phyloP scores from a whole-genome alignment of 2,329 filamentous ascomycete genomes.

The Sphaerulina vaccinii region DNA sequence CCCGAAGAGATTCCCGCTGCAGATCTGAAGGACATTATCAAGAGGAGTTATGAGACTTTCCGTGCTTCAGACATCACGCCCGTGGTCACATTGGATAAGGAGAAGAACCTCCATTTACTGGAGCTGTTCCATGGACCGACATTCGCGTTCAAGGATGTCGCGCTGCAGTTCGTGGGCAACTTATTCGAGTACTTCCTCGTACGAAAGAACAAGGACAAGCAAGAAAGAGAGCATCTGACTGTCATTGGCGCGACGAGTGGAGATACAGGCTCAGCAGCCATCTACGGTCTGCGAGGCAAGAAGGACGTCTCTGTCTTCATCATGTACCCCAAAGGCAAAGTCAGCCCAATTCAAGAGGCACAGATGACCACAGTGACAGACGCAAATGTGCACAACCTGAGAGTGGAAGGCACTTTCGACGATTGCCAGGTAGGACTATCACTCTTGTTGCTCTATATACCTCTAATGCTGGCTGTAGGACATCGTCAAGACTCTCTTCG shows the following conservation, averaged over 20 bases:
- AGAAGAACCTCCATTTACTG: constrained; percentile 74
- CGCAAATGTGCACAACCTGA: constrained; percentile 86
- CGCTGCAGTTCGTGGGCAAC: constrained; percentile 93
- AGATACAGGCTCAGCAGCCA: constrained; percentile 89
- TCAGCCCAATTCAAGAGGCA: constrained; percentile 88
- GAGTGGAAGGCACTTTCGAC: constrained; percentile 88
- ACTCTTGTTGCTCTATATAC: neutral
- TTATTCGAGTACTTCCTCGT: constrained; percentile 86
- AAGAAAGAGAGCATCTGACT: constrained; percentile 70
- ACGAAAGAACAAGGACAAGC: constrained; percentile 68
- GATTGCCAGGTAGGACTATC: constrained; percentile 72
- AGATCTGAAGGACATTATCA: constrained; percentile 80
- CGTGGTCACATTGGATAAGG: constrained; percentile 69
- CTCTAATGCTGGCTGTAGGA: constrained; percentile 52
- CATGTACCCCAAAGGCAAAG: constrained; percentile 84
- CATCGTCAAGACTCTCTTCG: constrained; percentile 90
- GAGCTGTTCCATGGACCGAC: constrained; percentile 97
- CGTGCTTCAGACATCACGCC: constrained; percentile 76
- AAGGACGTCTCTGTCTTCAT: constrained; percentile 97
- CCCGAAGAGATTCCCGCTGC: constrained; percentile 73
- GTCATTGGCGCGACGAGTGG: constrained; percentile 85
- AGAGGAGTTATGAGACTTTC: constrained; percentile 86
- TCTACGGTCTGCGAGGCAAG: constrained; percentile 92
- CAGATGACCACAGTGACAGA: constrained; percentile 97
- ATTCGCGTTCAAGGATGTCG: constrained; percentile 94